Percentiles rank a stretch among this genome's conserved stretches.
Conservation (phyloP, 257 asterid genomes). For the Lycium ferocissimum region DNA sequence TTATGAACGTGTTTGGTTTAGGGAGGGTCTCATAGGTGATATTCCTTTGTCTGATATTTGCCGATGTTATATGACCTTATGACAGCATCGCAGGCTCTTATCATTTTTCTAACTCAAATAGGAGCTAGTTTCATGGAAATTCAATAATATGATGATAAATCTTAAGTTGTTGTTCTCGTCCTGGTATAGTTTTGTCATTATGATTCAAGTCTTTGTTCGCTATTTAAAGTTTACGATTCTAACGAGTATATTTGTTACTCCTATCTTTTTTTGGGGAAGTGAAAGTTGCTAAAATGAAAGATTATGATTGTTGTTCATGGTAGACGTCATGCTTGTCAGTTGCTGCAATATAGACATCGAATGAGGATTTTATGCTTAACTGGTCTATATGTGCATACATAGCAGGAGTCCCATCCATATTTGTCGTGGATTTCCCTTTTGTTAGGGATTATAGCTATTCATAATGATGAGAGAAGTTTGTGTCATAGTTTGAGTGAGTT, state of each 20-base stretch:
- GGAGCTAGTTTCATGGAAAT: neutral
- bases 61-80: neutral
- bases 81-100: neutral
- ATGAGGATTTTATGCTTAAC: conserved; percentile 12
- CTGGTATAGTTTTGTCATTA: neutral
- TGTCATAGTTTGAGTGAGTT: neutral
- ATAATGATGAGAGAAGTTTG: neutral
- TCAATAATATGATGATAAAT: neutral
- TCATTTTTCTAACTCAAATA: neutral
- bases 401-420: neutral
- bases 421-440: neutral
- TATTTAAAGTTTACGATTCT: neutral
- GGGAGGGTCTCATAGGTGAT: neutral
- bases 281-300: neutral
- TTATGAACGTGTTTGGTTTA: neutral
- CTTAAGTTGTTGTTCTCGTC: neutral
- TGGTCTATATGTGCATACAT: neutral
- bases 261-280: neutral
- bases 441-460: neutral
- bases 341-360: neutral
- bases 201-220: neutral
- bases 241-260: neutral
- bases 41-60: neutral
- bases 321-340: neutral
- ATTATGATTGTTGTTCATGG: neutral